Evolutionary conservation across 2,329 filamentous ascomycete species (phyloP), one percentile per base, ranked within the genome.

Genomic region (Talaromyces sp.): DNA sequence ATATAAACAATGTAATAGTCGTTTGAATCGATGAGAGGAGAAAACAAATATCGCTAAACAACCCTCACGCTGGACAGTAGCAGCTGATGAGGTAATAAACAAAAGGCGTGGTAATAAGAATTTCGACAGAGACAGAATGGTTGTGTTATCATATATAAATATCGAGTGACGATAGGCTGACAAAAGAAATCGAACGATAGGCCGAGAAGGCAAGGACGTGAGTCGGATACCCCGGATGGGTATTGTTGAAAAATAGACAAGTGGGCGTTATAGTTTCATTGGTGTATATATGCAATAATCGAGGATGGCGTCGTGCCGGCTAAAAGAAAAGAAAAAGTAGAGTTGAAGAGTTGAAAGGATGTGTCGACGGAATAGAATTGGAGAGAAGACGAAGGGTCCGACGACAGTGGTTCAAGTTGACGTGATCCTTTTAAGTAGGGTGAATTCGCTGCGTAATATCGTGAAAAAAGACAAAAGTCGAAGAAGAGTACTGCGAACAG

Each of bases 211-310:
- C 67, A 65, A 54, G 59, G 58, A 68, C 68, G 70, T 61, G 67
- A 65, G 63, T 63, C 64, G 61, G 63, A 57, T 65, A 69, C 68
- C 70, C 64, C 53, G 41, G 51, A 62, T 62, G 63, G 64, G 66
- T 66, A 67, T 69, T 60, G 69, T 74, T 66, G 14, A 7, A 70
- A 70, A 68, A 27, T 70, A 71, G 72, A 69, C 60, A 14, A 65
- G 67, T 68, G 71, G 75, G 71, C 71, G 73, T 75, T 75, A 75
- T 75, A 65, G 68, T 68, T 69, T 72, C 73, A 75, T 75, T 71
- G 67, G 71, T 70, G 70, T 72, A 65, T 75, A 51, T 51, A 55
- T 59, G 56, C 54, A 56, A 31, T 46, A 59, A 54, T 53, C 14
- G 61, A 41, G 56, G 32, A 14, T 29, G 62, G 62, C 62, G 58